A percentile compares a stretch with the other conserved stretches of the same genome.
Evolutionary conservation across 2,329 filamentous ascomycete species (phyloP).

Genomic region (Colletotrichum costaricense): DNA sequence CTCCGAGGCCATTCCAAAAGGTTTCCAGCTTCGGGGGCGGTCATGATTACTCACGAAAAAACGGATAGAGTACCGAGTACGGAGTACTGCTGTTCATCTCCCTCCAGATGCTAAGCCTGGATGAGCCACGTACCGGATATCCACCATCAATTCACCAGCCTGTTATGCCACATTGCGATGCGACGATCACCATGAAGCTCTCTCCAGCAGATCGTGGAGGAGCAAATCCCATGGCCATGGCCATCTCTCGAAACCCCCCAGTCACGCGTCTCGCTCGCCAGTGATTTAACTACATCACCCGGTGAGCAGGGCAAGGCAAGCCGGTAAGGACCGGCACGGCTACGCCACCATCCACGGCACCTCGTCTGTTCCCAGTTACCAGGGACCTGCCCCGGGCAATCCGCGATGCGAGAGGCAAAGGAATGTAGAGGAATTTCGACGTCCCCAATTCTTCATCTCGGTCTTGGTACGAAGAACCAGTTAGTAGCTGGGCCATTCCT

Average conservation of each 20-base stretch:
- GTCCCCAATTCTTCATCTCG: background rate
- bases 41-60: no score
- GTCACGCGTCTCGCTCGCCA: slow-evolving; percentile 27
- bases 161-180: background rate
- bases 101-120: background rate
- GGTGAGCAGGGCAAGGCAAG: slow-evolving; percentile 27
- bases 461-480: background rate
- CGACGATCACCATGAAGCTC: slow-evolving; percentile 2
- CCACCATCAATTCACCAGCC: background rate
- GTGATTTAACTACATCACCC: slow-evolving; percentile 21
- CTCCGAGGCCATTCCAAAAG: slow-evolving; percentile 16
- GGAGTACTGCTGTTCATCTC: background rate
- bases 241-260: slow-evolving; percentile 7
- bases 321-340: slow-evolving; percentile 14
- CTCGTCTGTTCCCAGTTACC: slow-evolving; percentile 16
- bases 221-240: slow-evolving; percentile 4
- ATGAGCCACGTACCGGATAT: background rate
- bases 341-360: background rate
- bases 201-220: slow-evolving; percentile 17
- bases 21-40: background rate
- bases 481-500: no score
- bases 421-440: slow-evolving; percentile 1
- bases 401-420: background rate
- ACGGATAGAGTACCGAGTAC: no score
- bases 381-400: slow-evolving; percentile 15